Percentiles rank a stretch among this genome's conserved stretches.
Conservation (phyloP, 805 yeast genomes). For the Candida hungchunana region DNA sequence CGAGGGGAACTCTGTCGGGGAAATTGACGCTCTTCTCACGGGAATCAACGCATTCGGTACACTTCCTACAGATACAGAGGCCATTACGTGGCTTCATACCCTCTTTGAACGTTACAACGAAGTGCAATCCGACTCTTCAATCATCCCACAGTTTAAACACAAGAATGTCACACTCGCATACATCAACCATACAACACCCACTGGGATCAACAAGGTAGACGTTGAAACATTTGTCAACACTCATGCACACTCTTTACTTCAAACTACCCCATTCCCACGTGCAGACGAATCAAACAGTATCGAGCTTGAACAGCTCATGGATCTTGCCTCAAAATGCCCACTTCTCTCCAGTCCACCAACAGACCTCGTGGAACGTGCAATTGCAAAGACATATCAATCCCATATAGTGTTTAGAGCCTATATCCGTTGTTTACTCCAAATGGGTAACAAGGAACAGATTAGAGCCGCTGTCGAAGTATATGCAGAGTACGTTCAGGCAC, state of each 20-base stretch:
- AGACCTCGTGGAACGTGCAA: slow-evolving; percentile 30
- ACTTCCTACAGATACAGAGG: slow-evolving; percentile 17
- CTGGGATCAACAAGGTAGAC: slow-evolving; percentile 4
- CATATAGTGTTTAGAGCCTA: slow-evolving; percentile 32
- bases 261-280: slow-evolving; percentile 37
- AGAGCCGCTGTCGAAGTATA: slow-evolving; percentile 37
- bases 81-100: slow-evolving; percentile 18
- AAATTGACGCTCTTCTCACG: too few species aligned
- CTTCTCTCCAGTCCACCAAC: slow-evolving; percentile 17
- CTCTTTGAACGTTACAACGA: slow-evolving; percentile 11
- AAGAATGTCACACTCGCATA: slow-evolving; percentile 18
- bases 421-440: slow-evolving; percentile 29
- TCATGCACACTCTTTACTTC: slow-evolving; percentile 18
- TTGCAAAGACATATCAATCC: slow-evolving; percentile 45
- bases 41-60: too few species aligned
- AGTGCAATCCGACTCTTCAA: neutral
- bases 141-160: slow-evolving; percentile 9
- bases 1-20: too few species aligned
- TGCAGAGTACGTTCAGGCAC: slow-evolving; percentile 36
- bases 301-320: slow-evolving; percentile 31
- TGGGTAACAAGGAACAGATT: slow-evolving; percentile 20
- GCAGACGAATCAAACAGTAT: slow-evolving; percentile 35
- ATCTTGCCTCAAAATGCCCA: slow-evolving; percentile 21
- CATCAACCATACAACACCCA: slow-evolving; percentile 4
- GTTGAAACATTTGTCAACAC: slow-evolving; percentile 10